These are phyloP conservation scores for Epicoccum nigrum DNA, from an alignment of 2,329 filamentous ascomycete species.

Conservation along the genomic window DNA sequence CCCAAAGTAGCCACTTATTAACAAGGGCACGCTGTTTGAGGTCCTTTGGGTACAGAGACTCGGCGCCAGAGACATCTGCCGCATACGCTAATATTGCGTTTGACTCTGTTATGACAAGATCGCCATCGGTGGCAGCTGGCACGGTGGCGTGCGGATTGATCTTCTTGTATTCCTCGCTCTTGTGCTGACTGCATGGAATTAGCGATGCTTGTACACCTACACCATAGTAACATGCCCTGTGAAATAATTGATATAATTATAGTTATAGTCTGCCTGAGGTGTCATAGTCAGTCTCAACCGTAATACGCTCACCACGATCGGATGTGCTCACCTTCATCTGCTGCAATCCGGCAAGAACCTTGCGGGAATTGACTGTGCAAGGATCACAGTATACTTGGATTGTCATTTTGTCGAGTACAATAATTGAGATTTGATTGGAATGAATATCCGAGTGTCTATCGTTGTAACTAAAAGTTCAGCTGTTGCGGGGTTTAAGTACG, in stretches of 20 bases:
- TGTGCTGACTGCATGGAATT: too few relatives aligned
- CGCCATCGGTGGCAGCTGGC: constrained; percentile 49
- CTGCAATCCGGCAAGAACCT: constrained; percentile 51
- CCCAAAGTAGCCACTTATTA: constrained; percentile 54
- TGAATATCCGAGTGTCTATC: neutral
- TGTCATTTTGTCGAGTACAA: constrained; percentile 10
- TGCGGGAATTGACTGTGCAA: constrained; percentile 52
- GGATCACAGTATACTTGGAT: constrained; percentile 40
- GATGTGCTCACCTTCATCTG: constrained; percentile 32
- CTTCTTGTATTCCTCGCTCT: constrained; percentile 42
- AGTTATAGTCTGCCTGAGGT: constrained; percentile 38
- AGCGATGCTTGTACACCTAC: too few relatives aligned
- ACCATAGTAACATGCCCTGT: too few relatives aligned
- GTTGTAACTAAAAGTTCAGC: neutral
- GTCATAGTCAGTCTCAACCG: neutral
- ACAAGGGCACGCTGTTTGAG: constrained; percentile 48
- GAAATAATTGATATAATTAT: constrained; percentile 50
- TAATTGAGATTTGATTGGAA: neutral
- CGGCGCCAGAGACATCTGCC: constrained; percentile 41
- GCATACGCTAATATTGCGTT: constrained; percentile 53
- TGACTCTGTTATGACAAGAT: constrained; percentile 50
- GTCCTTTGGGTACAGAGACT: constrained; percentile 49
- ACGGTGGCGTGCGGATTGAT: constrained; percentile 50
- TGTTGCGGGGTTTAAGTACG: constrained; percentile 13
- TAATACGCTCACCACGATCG: neutral